Conservation (phyloP, 176 grass and related monocot species). For the Bolboschoenus planiculmis region DNA sequence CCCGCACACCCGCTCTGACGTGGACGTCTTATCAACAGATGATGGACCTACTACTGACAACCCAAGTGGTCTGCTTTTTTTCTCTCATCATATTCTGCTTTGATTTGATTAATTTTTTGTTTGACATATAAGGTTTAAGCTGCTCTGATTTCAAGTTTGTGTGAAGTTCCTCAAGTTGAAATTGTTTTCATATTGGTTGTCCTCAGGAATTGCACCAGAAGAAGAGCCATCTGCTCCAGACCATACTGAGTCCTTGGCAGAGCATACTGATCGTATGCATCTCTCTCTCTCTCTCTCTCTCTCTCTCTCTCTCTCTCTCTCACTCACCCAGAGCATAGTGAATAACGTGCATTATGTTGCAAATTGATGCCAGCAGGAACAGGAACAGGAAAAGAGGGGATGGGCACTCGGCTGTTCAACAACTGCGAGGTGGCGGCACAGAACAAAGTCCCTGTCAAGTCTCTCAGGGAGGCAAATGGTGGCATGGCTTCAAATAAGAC, state of each 20-base stretch:
- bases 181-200: conserved; percentile 8
- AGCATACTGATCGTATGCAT: conserved; percentile 26
- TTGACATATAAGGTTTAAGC: background rate
- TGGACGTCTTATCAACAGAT: conserved; percentile 21
- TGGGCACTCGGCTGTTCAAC: background rate
- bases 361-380: background rate
- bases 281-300: background rate
- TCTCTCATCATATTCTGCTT: background rate
- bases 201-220: background rate
- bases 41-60: conserved; percentile 33
- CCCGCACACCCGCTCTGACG: conserved; percentile 9
- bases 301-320: background rate
- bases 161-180: background rate
- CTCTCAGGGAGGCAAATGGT: background rate
- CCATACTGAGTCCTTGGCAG: background rate
- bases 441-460: background rate
- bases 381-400: background rate
- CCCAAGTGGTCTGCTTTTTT: conserved; percentile 38
- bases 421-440: background rate
- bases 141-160: background rate
- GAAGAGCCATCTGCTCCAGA: conserved; percentile 29
- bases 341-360: background rate
- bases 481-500: background rate
- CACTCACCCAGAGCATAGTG: background rate
- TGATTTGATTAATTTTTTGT: background rate